Percentiles rank a stretch among this genome's conserved stretches.
These are phyloP conservation scores for Schizosaccharomyces versatilis DNA, from an alignment of 1,139 yeast species.

Conservation along the genomic window DNA sequence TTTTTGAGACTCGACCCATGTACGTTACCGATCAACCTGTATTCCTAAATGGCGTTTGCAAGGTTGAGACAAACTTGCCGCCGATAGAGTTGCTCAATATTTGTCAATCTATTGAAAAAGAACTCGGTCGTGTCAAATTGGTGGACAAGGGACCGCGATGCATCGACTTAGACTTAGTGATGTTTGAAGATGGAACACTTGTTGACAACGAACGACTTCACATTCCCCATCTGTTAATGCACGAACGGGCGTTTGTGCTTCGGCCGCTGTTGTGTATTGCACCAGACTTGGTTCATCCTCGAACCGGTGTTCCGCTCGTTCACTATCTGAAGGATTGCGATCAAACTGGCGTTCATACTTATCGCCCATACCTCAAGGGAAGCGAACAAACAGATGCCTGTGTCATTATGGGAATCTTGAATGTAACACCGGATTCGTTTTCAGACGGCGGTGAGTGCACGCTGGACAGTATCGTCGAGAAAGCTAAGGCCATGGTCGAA, in stretches of 20 bases:
- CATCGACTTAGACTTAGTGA: constrained; percentile 67
- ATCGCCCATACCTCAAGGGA: constrained; percentile 16
- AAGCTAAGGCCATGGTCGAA: constrained; percentile 26
- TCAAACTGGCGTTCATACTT: constrained; percentile 25
- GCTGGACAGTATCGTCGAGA: constrained; percentile 21
- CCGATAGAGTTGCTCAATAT: constrained; percentile 43
- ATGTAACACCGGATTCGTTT: constrained; percentile 84
- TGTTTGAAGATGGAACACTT: constrained; percentile 36
- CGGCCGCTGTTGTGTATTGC: constrained; percentile 33
- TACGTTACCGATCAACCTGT: constrained; percentile 59
- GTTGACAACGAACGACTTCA: constrained; percentile 28
- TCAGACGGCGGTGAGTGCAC: constrained; percentile 55
- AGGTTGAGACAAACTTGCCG: constrained; percentile 30
- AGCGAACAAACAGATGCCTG: constrained; percentile 13
- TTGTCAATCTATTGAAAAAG: constrained; percentile 53
- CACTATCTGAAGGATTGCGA: constrained; percentile 42
- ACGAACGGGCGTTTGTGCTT: constrained; percentile 74
- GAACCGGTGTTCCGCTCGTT: constrained; percentile 18
- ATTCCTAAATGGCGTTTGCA: constrained; percentile 48
- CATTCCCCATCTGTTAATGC: constrained; percentile 72
- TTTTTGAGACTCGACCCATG: constrained; percentile 85
- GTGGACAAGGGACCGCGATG: constrained; percentile 80
- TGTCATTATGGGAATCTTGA: constrained; percentile 62
- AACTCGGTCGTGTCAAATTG: constrained; percentile 47
- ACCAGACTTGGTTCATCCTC: constrained; percentile 12